Evolutionary conservation across 1,139 yeast species (phyloP), one percentile per base, ranked within the genome.

Genomic region (Chernovozyma sophiae-reginae): DNA sequence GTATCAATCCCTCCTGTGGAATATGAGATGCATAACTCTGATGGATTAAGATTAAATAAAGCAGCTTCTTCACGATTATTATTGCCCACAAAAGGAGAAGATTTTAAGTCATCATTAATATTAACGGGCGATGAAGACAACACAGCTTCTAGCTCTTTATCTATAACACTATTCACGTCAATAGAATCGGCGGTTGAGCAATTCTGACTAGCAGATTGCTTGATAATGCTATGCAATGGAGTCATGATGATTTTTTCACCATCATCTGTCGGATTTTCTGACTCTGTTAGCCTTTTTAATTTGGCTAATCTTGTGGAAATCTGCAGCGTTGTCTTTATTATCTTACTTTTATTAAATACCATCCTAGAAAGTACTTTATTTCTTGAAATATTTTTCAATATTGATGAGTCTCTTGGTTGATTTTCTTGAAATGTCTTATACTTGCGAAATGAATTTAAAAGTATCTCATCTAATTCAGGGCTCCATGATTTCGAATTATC

Each of bases 341-440:
- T 47, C 2, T 70, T 70, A 10, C 72, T 60, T 43, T 60, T 65
- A 43, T 62, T 63, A 30, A 53, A 53, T 29, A 70, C 39, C 74
- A 70, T 67, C 37, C 72, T 49, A 10, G 73, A 64, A 37, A 70
- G 49, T 4, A 68, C 61, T 41, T 66, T 68, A 46, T 69, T 68
- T 43, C 68, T 73, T 12, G 72, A 58, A 8, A 67, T 56, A 38
- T 56, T 59, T 37, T 63, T 62, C 14, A 59, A 48, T 4, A 44
- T 37, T 2, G 57, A 44, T 16, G 59, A 46, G 31, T 60, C 51
- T 17, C 49, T 43, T n/a, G 48, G 42, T 31, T 55, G 61, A 36
- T 55, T 55, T 19, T 57, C 59, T 37, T 56, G 57, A 43, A 65
- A 68, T 23, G 59, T 55, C 16, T 57, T 57, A 46, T 63, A 69